These are phyloP conservation scores for Xylariomycetidae sp. DNA, from an alignment of 2,329 filamentous ascomycete species.

Conservation along the genomic window DNA sequence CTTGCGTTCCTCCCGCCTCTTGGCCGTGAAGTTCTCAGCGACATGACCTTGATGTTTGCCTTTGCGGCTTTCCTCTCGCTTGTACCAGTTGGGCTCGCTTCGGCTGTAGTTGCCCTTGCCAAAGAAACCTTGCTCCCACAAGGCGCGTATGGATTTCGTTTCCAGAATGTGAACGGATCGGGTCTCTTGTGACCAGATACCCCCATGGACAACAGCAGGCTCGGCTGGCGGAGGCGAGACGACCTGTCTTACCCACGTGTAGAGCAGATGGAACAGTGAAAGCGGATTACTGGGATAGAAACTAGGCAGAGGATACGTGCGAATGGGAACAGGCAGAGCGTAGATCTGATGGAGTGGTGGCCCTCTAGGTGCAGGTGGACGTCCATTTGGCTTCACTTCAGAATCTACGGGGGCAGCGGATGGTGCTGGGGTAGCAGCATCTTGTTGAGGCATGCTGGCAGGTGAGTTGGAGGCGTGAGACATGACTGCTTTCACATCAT, in stretches of 20 bases:
- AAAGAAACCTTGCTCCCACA: slow-evolving; percentile 98
- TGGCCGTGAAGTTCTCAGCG: slow-evolving; percentile 73
- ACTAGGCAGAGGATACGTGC: slow-evolving; percentile 74
- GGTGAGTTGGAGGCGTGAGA: slow-evolving; percentile 20
- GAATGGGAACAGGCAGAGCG: slow-evolving; percentile 70
- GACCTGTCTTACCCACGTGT: slow-evolving; percentile 69
- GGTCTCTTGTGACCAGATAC: slow-evolving; percentile 75
- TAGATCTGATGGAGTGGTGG: slow-evolving; percentile 66
- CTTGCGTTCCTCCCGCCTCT: slow-evolving; percentile 72
- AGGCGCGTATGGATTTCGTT: slow-evolving; percentile 63
- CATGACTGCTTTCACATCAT: slow-evolving; percentile 35
- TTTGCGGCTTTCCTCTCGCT: slow-evolving; percentile 68
- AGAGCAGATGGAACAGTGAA: slow-evolving; percentile 74
- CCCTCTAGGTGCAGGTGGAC: slow-evolving; percentile 20
- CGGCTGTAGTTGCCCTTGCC: slow-evolving; percentile 90
- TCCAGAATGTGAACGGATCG: slow-evolving; percentile 81
- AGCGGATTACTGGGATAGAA: slow-evolving; percentile 91
- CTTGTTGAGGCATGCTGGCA: slow-evolving; percentile 12
- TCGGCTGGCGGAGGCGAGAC: slow-evolving; percentile 62
- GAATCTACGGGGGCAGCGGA: slow-evolving; percentile 8
- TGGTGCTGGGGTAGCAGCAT: slow-evolving; percentile 12
- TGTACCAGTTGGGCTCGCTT: slow-evolving; percentile 91
- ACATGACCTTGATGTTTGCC: slow-evolving; percentile 61
- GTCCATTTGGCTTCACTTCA: slow-evolving; percentile 8
- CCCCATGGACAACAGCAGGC: slow-evolving; percentile 58